phyloP scores from a whole-genome alignment of 2,329 filamentous ascomycete species.

The Diaporthe citri region DNA sequence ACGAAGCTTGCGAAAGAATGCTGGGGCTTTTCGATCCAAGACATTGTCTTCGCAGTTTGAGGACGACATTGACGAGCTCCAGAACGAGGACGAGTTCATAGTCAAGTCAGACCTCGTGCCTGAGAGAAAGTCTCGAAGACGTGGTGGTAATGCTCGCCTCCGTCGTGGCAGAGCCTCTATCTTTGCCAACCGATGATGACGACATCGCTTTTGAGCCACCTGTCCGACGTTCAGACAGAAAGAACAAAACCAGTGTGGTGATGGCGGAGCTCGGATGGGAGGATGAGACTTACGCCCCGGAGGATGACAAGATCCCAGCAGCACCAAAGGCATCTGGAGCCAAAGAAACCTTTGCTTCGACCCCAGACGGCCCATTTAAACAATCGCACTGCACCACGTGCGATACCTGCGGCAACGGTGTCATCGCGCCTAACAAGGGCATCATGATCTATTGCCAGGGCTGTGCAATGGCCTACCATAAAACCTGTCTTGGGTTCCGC shows the following conservation, averaged over 20 bases:
- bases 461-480: constrained; percentile 87
- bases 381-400: constrained; percentile 78
- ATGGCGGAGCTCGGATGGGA: constrained; percentile 72
- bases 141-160: constrained; percentile 40
- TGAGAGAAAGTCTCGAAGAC: constrained; percentile 35
- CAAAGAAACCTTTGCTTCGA: constrained; percentile 78
- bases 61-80: constrained; percentile 39
- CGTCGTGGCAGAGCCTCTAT: constrained; percentile 47
- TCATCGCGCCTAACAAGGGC: constrained; percentile 70
- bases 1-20: constrained; percentile 20
- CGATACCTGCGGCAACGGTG: constrained; percentile 74
- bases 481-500: constrained; percentile 82
- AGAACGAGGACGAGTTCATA: constrained; percentile 37
- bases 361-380: constrained; percentile 76
- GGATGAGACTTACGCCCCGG: constrained; percentile 62
- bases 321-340: constrained; percentile 72
- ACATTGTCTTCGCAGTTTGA: neutral
- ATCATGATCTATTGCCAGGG: constrained; percentile 90
- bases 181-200: constrained; percentile 46
- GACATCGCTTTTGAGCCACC: constrained; percentile 65
- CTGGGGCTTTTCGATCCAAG: neutral
- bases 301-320: constrained; percentile 58
- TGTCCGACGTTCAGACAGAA: constrained; percentile 60
- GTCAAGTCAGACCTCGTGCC: constrained; percentile 48
- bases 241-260: constrained; percentile 56